Percentiles rank a stretch among this genome's conserved stretches.
phyloP scores from a whole-genome alignment of 257 asterid genomes.

The Salvia rosmarinus region DNA sequence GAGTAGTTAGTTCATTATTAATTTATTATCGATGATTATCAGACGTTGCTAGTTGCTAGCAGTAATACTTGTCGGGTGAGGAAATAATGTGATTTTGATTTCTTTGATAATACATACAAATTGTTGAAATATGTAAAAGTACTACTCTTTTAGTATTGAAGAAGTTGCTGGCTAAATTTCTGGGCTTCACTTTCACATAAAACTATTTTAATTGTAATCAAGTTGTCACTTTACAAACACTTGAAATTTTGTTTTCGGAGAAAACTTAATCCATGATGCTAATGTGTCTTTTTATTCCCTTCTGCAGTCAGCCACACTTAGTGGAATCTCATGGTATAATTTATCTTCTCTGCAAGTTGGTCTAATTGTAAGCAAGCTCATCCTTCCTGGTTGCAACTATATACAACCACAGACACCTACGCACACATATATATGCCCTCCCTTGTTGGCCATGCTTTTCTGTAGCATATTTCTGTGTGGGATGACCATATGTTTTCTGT shows the following conservation, averaged over 20 bases:
- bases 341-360: conserved; percentile 89
- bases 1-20: conserved; percentile 11
- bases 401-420: not conserved
- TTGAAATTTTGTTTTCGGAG: too few species aligned
- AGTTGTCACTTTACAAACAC: too few species aligned
- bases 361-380: conserved; percentile 65
- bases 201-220: too few species aligned
- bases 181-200: too few species aligned
- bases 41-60: too few species aligned
- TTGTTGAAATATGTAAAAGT: not conserved
- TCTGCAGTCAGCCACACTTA: conserved; percentile 73
- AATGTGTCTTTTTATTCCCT: conserved; percentile 21
- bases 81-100: not conserved
- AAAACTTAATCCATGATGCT: conserved; percentile 25
- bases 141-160: too few species aligned
- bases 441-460: conserved; percentile 13
- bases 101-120: conserved; percentile 13
- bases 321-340: conserved; percentile 86
- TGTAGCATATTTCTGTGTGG: conserved; percentile 20
- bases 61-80: not conserved
- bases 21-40: not conserved
- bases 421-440: not conserved
- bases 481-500: conserved; percentile 29
- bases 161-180: too few species aligned
- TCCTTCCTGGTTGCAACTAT: conserved; percentile 22